Conservation (phyloP, 208 protist species). For the Trypanosoma melophagium region DNA sequence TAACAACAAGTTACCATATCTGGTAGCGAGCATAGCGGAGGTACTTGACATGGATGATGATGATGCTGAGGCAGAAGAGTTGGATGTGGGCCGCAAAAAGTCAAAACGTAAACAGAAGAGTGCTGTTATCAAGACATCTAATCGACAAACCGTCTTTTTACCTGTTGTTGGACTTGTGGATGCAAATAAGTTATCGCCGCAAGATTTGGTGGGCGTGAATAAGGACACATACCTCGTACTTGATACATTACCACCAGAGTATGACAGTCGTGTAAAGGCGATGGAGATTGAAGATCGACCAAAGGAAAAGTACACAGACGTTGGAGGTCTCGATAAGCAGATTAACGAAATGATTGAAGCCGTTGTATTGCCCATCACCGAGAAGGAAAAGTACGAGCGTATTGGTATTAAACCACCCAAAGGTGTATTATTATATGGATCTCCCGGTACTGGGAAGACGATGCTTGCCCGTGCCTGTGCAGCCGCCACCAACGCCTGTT, state of each 20-base stretch:
- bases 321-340: slow-evolving; percentile 99
- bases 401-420: slow-evolving; percentile 99
- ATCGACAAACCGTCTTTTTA: slow-evolving; percentile 99
- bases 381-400: slow-evolving; percentile 97
- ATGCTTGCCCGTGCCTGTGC: slow-evolving; percentile 99
- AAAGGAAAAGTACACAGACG: slow-evolving; percentile 98
- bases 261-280: slow-evolving; percentile 99
- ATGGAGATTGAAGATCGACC: slow-evolving; percentile 99
- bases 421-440: slow-evolving; percentile 96
- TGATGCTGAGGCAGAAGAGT: slow-evolving; percentile 72
- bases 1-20: slow-evolving; percentile 87
- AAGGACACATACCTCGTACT: slow-evolving; percentile 99
- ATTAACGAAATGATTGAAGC: slow-evolving; percentile 99
- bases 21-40: slow-evolving; percentile 86
- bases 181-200: slow-evolving; percentile 93
- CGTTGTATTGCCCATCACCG: slow-evolving; percentile 99
- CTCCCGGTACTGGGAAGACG: slow-evolving; percentile 98
- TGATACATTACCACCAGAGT: slow-evolving; percentile 99
- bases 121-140: slow-evolving; percentile 99
- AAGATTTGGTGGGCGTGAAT: slow-evolving; percentile 99
- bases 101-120: slow-evolving; percentile 90
- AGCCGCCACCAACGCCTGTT: slow-evolving; percentile 98
- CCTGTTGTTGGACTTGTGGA: slow-evolving; percentile 99
- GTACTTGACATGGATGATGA: slow-evolving; percentile 82
- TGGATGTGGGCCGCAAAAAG: slow-evolving; percentile 69